A percentile compares a stretch with the other conserved stretches of the same genome.
These are phyloP conservation scores for Microstroma glucosiphilum DNA, from an alignment of 1,284 basidiomycete genomes.

Conservation along the genomic window DNA sequence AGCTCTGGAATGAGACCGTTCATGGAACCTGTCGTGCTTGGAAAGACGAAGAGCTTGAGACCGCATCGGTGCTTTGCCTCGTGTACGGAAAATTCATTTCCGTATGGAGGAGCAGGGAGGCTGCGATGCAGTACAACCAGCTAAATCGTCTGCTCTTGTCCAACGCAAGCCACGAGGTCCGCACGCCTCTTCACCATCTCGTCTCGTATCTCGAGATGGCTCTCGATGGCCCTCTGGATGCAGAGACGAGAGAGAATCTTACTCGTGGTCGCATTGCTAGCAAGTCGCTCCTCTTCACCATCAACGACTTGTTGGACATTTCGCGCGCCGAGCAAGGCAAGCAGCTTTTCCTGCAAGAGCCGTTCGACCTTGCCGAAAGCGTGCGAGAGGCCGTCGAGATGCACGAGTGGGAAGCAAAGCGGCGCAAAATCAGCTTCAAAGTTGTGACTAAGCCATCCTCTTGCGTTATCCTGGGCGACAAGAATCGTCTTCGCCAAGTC, in stretches of 20 bases:
- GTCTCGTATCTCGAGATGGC: conserved; percentile 73
- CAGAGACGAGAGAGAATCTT: conserved; percentile 72
- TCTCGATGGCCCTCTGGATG: conserved; percentile 69
- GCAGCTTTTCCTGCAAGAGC: conserved; percentile 73
- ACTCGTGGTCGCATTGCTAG: conserved; percentile 73
- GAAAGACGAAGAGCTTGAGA: conserved; percentile 83
- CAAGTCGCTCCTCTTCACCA: conserved; percentile 60
- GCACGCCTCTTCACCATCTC: conserved; percentile 46
- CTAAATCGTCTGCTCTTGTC: conserved; percentile 72
- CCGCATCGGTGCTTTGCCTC: conserved; percentile 73
- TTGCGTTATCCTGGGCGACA: conserved; percentile 57
- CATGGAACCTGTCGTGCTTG: conserved; percentile 67
- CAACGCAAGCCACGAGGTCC: conserved; percentile 83
- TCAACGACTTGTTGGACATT: conserved; percentile 79
- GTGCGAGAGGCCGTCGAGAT: conserved; percentile 64
- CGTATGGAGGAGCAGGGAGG: conserved; percentile 81
- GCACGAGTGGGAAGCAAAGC: conserved; percentile 63
- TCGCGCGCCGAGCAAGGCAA: conserved; percentile 74
- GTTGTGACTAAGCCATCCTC: conserved; percentile 59
- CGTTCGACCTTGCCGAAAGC: conserved; percentile 66
- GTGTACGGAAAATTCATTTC: conserved; percentile 81
- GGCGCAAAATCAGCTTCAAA: conserved; percentile 63
- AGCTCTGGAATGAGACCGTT: conserved; percentile 70
- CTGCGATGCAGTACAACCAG: conserved; percentile 68
- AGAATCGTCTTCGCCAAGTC: conserved; percentile 67